Conservation (phyloP, 768 basidiomycete genomes). For the Antrodiella citrinella region DNA sequence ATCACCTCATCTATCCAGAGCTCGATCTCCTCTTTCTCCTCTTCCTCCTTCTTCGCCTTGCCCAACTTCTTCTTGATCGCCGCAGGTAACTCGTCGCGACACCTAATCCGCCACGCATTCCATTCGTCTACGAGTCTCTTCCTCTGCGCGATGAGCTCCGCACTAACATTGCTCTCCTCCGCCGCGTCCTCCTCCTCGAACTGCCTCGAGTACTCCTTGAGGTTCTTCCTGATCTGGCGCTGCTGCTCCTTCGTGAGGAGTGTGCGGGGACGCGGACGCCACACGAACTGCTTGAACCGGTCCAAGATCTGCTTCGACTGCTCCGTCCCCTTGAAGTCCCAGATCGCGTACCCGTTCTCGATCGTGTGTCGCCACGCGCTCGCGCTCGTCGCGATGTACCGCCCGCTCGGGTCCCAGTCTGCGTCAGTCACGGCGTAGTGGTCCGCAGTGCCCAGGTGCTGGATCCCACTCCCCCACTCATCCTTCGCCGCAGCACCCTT, state of each 20-base stretch:
- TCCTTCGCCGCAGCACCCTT: slow-evolving; percentile 38
- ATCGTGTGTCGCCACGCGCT: slow-evolving; percentile 96
- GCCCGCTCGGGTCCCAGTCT: slow-evolving; percentile 96
- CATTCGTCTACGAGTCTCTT: slow-evolving; percentile 95
- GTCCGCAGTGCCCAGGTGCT: slow-evolving; percentile 78
- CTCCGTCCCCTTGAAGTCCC: slow-evolving; percentile 98
- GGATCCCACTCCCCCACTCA: slow-evolving; percentile 84
- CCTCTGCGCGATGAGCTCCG: slow-evolving; percentile 84
- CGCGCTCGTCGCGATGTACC: slow-evolving; percentile 88
- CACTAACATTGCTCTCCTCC: slow-evolving; percentile 90
- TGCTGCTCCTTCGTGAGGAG: slow-evolving; percentile 85
- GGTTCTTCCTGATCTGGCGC: slow-evolving; percentile 75
- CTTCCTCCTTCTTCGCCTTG: slow-evolving; percentile 28
- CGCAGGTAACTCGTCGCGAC: slow-evolving; percentile 50
- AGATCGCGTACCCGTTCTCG: slow-evolving; percentile 92
- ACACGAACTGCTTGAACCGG: slow-evolving; percentile 97
- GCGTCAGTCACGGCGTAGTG: slow-evolving; percentile 97
- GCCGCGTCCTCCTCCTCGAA: slow-evolving; percentile 98
- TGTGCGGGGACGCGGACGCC: slow-evolving; percentile 92
- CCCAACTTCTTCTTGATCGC: slow-evolving; percentile 40
- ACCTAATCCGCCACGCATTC: slow-evolving; percentile 90
- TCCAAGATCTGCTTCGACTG: slow-evolving; percentile 82
- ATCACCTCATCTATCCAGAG: slow-evolving; percentile 92
- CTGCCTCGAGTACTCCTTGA: slow-evolving; percentile 81
- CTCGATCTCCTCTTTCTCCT: slow-evolving; percentile 82